Evolutionary conservation across 768 basidiomycete species (phyloP), one percentile per base, ranked within the genome.

Genomic region (Naganishia vaughanmartiniae): DNA sequence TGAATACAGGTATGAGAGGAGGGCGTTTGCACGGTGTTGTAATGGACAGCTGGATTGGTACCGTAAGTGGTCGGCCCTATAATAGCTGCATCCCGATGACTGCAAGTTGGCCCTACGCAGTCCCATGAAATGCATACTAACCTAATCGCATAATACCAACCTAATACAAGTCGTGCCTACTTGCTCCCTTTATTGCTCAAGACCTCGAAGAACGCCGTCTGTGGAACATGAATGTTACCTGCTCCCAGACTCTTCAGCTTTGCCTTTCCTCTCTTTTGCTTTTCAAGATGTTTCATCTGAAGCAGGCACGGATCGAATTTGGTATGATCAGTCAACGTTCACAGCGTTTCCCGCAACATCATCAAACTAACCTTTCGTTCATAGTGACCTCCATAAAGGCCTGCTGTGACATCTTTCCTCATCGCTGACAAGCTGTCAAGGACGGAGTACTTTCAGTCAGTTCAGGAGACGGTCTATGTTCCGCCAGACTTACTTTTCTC

Each of bases 191-290:
- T 65, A 51, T 76, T 76, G 36, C 77, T 73, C 72, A 98, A 84
- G 66, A 97, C 89, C 72, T 91, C 87, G 81, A 90, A 96, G 85
- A 99, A 98, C 0, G 94, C 95, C 76, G 94, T 92, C 76, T 96
- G 93, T 34, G 94, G 93, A 51, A 99, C 86, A 72, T 80, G 76
- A 63, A 97, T 91, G 69, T 84, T 88, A 42, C 93, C 81, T 1
- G 78, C 63, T 4, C 71, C 93, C 65, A 95, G 85, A 72, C 87
- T 87, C 83, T 95, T 97, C 86, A 98, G 89, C 71, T 86, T 85
- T 65, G 88, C 87, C 82, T 97, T 97, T 51, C 92, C 89, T 80
- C 92, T 92, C 82, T 96, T 96, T 81, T 99, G 95, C 74, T 83
- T 83, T 70, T 83, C 81, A 39, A 85, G 78, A 24, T 83, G 83